phyloP scores from a whole-genome alignment of 73 alveolate species.

The Halteria grandinella region DNA sequence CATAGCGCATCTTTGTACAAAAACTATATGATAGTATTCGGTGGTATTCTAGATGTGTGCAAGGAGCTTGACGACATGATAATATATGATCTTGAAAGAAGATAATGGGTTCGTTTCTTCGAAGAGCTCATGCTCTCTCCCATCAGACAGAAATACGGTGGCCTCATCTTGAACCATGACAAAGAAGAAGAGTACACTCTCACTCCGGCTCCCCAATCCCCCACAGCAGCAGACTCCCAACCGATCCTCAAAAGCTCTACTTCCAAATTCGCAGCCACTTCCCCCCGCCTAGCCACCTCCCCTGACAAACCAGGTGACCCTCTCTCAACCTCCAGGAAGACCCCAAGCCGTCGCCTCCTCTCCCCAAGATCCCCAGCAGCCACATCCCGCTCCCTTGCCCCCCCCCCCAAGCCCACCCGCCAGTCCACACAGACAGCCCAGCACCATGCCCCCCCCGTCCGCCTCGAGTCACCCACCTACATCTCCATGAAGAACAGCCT shows the following conservation, averaged over 20 bases:
- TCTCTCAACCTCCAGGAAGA: background rate
- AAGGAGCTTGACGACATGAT: slow-evolving; percentile 69
- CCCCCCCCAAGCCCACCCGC: background rate
- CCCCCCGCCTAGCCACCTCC: background rate
- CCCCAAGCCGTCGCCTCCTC: background rate
- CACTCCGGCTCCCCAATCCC: too few species aligned
- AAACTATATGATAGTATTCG: slow-evolving; percentile 67
- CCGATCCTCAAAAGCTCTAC: background rate
- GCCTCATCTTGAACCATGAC: too few species aligned
- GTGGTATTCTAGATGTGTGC: slow-evolving; percentile 79
- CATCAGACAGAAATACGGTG: background rate
- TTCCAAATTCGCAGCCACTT: background rate
- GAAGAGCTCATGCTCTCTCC: slow-evolving; percentile 35
- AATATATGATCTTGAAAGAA: slow-evolving; percentile 33
- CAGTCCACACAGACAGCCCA: background rate
- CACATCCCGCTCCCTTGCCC: background rate
- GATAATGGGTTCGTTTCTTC: slow-evolving; percentile 42
- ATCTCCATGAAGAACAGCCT: slow-evolving; percentile 67
- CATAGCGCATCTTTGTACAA: slow-evolving; percentile 60
- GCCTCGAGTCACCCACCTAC: slow-evolving; percentile 61
- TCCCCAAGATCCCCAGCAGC: background rate
- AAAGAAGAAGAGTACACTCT: too few species aligned
- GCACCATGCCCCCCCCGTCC: background rate
- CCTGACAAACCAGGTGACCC: background rate
- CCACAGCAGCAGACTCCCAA: background rate